These are phyloP conservation scores for Penicillium ochrochloron DNA, from an alignment of 495 filamentous ascomycete genomes.

Conservation along the genomic window DNA sequence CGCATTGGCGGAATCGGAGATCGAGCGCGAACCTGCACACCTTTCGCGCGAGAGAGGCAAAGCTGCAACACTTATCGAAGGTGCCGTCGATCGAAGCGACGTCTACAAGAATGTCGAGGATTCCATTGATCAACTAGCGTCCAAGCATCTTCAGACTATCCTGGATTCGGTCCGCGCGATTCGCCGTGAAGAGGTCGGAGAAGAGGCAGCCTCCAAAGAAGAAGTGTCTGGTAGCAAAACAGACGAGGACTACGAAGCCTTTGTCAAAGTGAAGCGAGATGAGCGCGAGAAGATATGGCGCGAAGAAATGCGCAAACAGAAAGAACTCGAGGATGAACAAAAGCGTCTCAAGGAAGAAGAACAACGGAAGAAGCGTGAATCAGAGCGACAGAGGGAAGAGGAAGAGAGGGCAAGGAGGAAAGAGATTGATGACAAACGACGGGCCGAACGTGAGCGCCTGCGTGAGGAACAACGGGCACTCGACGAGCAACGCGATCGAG, in stretches of 20 bases:
- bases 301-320: constrained; percentile 65
- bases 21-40: constrained; percentile 77
- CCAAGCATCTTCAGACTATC: constrained; percentile 64
- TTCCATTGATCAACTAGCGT: constrained; percentile 69
- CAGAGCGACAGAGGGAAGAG: constrained; percentile 62
- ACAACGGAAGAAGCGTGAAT: constrained; percentile 65
- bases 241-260: constrained; percentile 77
- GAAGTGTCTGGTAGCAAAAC: constrained; percentile 72
- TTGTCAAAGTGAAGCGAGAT: constrained; percentile 67
- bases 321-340: constrained; percentile 69
- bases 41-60: constrained; percentile 79
- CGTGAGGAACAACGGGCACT: constrained; percentile 54
- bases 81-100: constrained; percentile 79
- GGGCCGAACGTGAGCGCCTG: constrained; percentile 59
- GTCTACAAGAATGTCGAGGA: constrained; percentile 76
- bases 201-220: constrained; percentile 71
- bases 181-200: constrained; percentile 73
- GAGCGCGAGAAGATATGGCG: constrained; percentile 68
- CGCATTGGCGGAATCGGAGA: constrained; percentile 75
- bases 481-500: constrained; percentile 58
- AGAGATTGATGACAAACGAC: constrained; percentile 57
- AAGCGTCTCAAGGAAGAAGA: constrained; percentile 65
- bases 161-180: constrained; percentile 70
- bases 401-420: constrained; percentile 57
- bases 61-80: constrained; percentile 83